A percentile compares a stretch with the other conserved stretches of the same genome.
Conservation (phyloP, 1,284 basidiomycete species). For the Cutaneotrichosporon sp. region DNA sequence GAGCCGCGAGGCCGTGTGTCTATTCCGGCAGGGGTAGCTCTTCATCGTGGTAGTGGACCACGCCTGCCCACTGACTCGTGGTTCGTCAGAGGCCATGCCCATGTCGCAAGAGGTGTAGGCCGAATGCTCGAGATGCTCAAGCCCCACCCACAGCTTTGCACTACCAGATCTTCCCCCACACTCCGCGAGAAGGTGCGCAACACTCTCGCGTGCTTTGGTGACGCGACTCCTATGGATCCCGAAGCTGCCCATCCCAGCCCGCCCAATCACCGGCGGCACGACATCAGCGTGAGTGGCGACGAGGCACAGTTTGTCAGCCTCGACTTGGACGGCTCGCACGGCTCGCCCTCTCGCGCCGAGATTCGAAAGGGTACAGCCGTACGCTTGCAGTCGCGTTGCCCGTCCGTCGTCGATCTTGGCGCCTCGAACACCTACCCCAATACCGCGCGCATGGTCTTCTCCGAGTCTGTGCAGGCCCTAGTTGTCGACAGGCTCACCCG, state of each 20-base stretch:
- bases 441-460: background rate
- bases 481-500: background rate
- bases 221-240: too few species aligned
- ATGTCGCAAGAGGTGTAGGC: background rate
- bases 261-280: background rate
- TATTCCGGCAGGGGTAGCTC: too few species aligned
- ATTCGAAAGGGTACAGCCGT: background rate
- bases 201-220: slow-evolving; percentile 11
- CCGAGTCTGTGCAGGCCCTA: background rate
- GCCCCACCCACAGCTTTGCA: slow-evolving; percentile 30
- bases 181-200: background rate
- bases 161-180: too few species aligned
- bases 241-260: background rate
- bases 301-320: background rate
- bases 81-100: background rate
- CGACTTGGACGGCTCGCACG: background rate
- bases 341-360: background rate
- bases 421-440: background rate
- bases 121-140: slow-evolving; percentile 32
- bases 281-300: background rate
- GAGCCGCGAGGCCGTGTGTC: too few species aligned
- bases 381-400: background rate
- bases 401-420: background rate
- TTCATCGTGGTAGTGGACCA: too few species aligned
- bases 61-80: background rate